Evolutionary conservation across 768 basidiomycete genomes (phyloP).

Genomic region (Chalciporus piperatus): DNA sequence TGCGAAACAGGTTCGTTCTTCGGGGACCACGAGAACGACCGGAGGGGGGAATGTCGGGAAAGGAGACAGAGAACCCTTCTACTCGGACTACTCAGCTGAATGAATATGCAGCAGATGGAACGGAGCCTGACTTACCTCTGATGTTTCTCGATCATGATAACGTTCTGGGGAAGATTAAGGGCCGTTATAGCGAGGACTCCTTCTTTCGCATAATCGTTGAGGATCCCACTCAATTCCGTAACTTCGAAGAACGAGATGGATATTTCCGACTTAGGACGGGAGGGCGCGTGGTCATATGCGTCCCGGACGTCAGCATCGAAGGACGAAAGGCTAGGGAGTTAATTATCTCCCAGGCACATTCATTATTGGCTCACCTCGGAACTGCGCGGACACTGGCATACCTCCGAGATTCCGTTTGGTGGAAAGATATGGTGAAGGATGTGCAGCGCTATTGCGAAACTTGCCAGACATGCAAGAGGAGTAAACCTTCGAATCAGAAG

Average conservation of each 20-base stretch:
- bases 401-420: slow-evolving; percentile 37
- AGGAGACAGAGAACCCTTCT: too few species aligned
- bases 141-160: neutral
- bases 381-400: slow-evolving; percentile 31
- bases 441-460: slow-evolving; percentile 21
- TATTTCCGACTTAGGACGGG: slow-evolving; percentile 19
- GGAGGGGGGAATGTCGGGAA: slow-evolving; percentile 13
- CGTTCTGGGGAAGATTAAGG: neutral
- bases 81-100: too few species aligned
- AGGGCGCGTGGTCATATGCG: slow-evolving; percentile 18
- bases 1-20: slow-evolving; percentile 9
- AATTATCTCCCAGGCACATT: slow-evolving; percentile 36
- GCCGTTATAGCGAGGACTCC: slow-evolving; percentile 26
- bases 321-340: slow-evolving; percentile 30
- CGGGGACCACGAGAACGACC: slow-evolving; percentile 10
- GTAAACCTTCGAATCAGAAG: slow-evolving; percentile 23
- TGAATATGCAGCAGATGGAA: too few species aligned
- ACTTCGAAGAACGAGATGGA: slow-evolving; percentile 23
- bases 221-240: slow-evolving; percentile 20
- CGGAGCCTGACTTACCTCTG: neutral
- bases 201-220: slow-evolving; percentile 29
- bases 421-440: slow-evolving; percentile 35
- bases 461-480: slow-evolving; percentile 18
- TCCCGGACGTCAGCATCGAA: slow-evolving; percentile 17
- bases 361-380: slow-evolving; percentile 38